phyloP scores from a whole-genome alignment of 441 rosid genomes.

The Eutrema salsugineum region DNA sequence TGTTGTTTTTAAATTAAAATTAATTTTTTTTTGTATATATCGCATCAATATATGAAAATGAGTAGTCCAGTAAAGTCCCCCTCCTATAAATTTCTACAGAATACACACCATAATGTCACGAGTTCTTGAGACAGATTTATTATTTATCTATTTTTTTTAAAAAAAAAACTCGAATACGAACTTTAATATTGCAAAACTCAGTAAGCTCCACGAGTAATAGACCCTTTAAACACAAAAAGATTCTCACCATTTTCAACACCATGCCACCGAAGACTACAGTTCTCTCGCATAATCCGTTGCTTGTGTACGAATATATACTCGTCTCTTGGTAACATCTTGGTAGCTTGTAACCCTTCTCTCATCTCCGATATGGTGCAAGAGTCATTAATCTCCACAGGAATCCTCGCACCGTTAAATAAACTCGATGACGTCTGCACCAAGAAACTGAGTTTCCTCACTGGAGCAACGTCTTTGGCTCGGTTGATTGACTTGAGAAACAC shows the following conservation, averaged over 20 bases:
- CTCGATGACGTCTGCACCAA: constrained; percentile 69
- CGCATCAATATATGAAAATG: no score
- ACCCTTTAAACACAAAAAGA: constrained; percentile 75
- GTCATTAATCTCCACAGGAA: constrained; percentile 66
- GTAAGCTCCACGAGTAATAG: constrained; percentile 36
- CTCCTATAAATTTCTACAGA: no score
- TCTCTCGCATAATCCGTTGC: constrained; percentile 76
- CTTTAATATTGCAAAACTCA: background rate
- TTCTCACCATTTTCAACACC: constrained; percentile 69
- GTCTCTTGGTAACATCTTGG: constrained; percentile 52
- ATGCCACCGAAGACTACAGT: constrained; percentile 79
- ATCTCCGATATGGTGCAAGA: constrained; percentile 50
- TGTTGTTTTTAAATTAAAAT: no score
- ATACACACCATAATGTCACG: background rate
- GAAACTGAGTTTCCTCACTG: constrained; percentile 36
- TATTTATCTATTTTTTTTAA: background rate
- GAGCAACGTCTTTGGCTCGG: constrained; percentile 39
- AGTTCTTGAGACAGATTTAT: background rate
- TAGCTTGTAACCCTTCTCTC: constrained; percentile 44
- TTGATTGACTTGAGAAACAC: constrained; percentile 46
- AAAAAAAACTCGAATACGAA: background rate
- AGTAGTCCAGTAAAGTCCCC: no score
- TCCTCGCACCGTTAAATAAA: constrained; percentile 56
- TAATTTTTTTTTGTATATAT: no score
- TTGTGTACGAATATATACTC: constrained; percentile 84